phyloP scores from a whole-genome alignment of 306 rosid species.

The Corylus avellana region DNA sequence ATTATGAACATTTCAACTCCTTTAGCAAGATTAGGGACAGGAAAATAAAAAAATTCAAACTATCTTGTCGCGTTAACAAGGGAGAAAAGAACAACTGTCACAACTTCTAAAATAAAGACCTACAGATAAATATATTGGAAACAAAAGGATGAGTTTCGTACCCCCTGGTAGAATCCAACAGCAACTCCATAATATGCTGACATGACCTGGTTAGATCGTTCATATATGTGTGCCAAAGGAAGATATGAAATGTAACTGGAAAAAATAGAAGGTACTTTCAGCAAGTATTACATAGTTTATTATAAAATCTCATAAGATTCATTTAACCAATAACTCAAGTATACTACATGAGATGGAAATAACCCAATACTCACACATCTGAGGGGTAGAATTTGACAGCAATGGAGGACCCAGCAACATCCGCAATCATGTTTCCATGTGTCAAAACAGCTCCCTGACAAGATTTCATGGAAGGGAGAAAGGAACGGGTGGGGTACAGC shows the following conservation, averaged over 20 bases:
- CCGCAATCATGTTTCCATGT: slow-evolving; percentile 88
- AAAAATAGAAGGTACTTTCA: slow-evolving; percentile 35
- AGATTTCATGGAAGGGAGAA: slow-evolving; percentile 34
- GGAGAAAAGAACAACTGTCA: neutral
- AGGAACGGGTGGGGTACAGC: neutral
- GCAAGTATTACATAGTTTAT: slow-evolving; percentile 26
- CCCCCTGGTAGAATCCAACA: slow-evolving; percentile 99
- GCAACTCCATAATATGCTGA: slow-evolving; percentile 73
- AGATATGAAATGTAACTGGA: slow-evolving; percentile 93
- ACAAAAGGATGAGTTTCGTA: slow-evolving; percentile 30
- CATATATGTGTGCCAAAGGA: slow-evolving; percentile 97
- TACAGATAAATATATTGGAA: neutral
- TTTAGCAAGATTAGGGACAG: neutral
- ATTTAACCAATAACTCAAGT: neutral
- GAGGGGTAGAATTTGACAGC: slow-evolving; percentile 61
- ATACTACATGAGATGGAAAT: slow-evolving; percentile 7
- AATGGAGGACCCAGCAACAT: slow-evolving; percentile 69
- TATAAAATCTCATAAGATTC: slow-evolving; percentile 24
- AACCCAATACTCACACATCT: slow-evolving; percentile 68
- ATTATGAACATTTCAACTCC: neutral
- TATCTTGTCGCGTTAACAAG: neutral
- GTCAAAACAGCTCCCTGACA: slow-evolving; percentile 88
- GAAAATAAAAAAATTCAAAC: neutral
- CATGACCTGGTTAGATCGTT: slow-evolving; percentile 83
- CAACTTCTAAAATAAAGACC: neutral